Percentiles rank a stretch among this genome's conserved stretches.
phyloP scores from a whole-genome alignment of 2,329 filamentous ascomycete species.

The Penicillium sp. region DNA sequence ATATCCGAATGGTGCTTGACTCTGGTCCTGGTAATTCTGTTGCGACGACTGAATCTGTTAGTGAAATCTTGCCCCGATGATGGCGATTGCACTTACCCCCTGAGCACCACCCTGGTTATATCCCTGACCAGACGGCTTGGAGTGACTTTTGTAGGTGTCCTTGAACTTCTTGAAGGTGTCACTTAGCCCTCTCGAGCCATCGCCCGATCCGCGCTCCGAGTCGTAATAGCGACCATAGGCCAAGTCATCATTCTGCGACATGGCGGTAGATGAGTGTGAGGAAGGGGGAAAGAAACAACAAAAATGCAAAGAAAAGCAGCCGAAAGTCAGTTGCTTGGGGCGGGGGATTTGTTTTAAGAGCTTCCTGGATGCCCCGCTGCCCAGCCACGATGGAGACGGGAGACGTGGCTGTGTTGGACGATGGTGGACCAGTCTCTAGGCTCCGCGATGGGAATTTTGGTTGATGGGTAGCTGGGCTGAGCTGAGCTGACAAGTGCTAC shows the following conservation, averaged over 20 bases:
- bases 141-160: conserved; percentile 45
- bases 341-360: conserved; percentile 24
- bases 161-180: conserved; percentile 58
- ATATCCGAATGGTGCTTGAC: conserved; percentile 30
- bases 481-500: background rate
- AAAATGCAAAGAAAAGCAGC: conserved; percentile 8
- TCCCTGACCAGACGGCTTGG: conserved; percentile 29
- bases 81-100: conserved; percentile 23
- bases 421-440: background rate
- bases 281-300: background rate
- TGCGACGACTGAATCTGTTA: conserved; percentile 2
- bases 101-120: conserved; percentile 32
- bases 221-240: conserved; percentile 61
- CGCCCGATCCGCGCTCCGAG: conserved; percentile 40
- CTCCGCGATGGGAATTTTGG: background rate
- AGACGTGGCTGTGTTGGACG: conserved; percentile 17
- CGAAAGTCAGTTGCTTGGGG: conserved; percentile 9
- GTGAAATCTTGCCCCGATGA: background rate
- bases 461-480: background rate
- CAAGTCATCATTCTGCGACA: conserved; percentile 58
- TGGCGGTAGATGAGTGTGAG: conserved; percentile 22
- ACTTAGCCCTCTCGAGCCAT: conserved; percentile 58
- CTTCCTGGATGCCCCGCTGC: conserved; percentile 30
- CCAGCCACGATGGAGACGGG: conserved; percentile 32
- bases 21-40: conserved; percentile 31